These are phyloP conservation scores for Bacidia rubella DNA, from an alignment of 495 filamentous ascomycete species.

Conservation along the genomic window DNA sequence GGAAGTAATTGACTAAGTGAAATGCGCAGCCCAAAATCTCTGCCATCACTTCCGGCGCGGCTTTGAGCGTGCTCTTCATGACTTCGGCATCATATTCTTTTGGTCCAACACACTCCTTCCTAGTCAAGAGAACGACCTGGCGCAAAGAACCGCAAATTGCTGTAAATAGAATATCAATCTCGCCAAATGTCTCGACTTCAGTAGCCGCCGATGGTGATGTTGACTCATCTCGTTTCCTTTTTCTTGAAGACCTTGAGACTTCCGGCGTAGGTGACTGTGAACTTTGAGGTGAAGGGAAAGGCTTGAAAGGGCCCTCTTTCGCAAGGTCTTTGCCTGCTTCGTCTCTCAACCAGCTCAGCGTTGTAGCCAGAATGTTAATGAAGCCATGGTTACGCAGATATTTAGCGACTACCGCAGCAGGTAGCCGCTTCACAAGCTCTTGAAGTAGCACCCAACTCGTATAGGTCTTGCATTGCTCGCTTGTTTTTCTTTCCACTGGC, in stretches of 20 bases:
- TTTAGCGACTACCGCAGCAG: conserved; percentile 32
- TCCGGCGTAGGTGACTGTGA: not conserved
- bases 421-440: conserved; percentile 33
- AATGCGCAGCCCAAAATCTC: conserved; percentile 27
- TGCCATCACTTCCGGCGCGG: conserved; percentile 34
- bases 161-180: not conserved
- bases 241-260: conserved; percentile 19
- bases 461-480: conserved; percentile 27
- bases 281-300: not conserved
- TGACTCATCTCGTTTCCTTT: conserved; percentile 28
- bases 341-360: conserved; percentile 24
- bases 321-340: not conserved
- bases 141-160: conserved; percentile 7
- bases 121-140: conserved; percentile 3
- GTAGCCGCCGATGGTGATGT: not conserved
- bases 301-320: not conserved
- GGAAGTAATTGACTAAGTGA: conserved; percentile 1
- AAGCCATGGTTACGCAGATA: conserved; percentile 40
- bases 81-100: conserved; percentile 36
- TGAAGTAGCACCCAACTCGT: conserved; percentile 36
- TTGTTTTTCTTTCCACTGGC: conserved; percentile 16
- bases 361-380: conserved; percentile 28
- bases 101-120: not conserved
- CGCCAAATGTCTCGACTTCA: not conserved
- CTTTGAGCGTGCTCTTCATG: conserved; percentile 37